Conservation (phyloP, 768 basidiomycete genomes). For the Russula griseocarnosa region DNA sequence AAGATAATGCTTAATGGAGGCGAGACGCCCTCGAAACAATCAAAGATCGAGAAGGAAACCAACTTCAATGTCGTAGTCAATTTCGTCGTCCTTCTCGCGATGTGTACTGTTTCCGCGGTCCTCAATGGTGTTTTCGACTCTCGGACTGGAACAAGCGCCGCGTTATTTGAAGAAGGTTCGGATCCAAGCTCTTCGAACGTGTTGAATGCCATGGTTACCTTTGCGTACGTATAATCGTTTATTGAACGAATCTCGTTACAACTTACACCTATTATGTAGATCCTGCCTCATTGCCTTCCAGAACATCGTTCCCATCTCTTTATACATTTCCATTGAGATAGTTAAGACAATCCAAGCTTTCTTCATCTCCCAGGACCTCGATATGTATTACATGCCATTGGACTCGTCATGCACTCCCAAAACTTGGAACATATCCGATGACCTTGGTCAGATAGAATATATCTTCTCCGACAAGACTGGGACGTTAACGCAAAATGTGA, state of each 20-base stretch:
- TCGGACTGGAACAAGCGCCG: conserved; percentile 56
- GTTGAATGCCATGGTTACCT: conserved; percentile 81
- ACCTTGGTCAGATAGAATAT: conserved; percentile 98
- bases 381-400: conserved; percentile 91
- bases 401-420: conserved; percentile 91
- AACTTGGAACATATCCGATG: conserved; percentile 98
- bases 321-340: conserved; percentile 97
- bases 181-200: conserved; percentile 57
- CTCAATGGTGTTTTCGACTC: conserved; percentile 70
- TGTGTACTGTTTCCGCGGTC: conserved; percentile 75
- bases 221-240: conserved; percentile 59
- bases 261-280: conserved; percentile 40
- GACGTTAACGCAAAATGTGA: conserved; percentile 95
- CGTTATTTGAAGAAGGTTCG: conserved; percentile 65
- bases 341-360: conserved; percentile 97
- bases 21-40: conserved; percentile 91
- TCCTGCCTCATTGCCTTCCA: conserved; percentile 95
- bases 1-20: conserved; percentile 93
- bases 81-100: conserved; percentile 68
- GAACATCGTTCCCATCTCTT: conserved; percentile 92
- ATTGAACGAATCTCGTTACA: background rate
- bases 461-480: conserved; percentile 93
- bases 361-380: conserved; percentile 93
- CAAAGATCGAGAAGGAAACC: conserved; percentile 97
- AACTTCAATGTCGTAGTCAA: conserved; percentile 98